phyloP scores from a whole-genome alignment of 164 flowering plant genomes.

The Hamamelis virginiana region DNA sequence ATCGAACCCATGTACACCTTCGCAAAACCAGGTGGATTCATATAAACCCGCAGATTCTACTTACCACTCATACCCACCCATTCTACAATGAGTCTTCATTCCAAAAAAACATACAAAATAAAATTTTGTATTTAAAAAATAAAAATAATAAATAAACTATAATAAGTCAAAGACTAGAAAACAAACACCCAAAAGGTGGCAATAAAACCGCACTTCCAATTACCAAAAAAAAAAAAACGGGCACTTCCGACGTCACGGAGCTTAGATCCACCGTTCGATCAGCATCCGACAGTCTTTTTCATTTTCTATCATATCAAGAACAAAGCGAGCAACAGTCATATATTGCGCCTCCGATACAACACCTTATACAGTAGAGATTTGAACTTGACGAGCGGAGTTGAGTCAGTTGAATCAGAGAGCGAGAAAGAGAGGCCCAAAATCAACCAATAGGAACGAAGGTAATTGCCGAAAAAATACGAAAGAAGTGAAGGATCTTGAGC shows the following conservation, averaged over 20 bases:
- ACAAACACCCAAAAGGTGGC: not conserved
- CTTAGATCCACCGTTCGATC: not conserved
- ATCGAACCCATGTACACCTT: not conserved
- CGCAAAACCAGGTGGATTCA: not conserved
- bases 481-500: slow-evolving; percentile 9
- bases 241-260: not conserved
- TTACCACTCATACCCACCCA: not conserved
- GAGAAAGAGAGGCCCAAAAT: no score
- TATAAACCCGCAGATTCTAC: not conserved
- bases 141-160: no score
- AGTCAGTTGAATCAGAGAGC: no score
- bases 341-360: no score
- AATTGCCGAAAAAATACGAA: not conserved
- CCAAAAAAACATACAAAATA: no score
- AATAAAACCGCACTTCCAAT: not conserved
- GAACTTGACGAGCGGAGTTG: not conserved
- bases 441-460: no score
- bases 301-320: no score
- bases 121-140: no score
- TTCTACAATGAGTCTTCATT: no score
- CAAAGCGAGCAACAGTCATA: no score
- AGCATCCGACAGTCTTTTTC: not conserved
- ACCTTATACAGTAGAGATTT: no score
- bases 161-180: not conserved
- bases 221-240: no score